Conservation (phyloP, 202 grass and related monocot species). For the Sporobolus alterniflorus region DNA sequence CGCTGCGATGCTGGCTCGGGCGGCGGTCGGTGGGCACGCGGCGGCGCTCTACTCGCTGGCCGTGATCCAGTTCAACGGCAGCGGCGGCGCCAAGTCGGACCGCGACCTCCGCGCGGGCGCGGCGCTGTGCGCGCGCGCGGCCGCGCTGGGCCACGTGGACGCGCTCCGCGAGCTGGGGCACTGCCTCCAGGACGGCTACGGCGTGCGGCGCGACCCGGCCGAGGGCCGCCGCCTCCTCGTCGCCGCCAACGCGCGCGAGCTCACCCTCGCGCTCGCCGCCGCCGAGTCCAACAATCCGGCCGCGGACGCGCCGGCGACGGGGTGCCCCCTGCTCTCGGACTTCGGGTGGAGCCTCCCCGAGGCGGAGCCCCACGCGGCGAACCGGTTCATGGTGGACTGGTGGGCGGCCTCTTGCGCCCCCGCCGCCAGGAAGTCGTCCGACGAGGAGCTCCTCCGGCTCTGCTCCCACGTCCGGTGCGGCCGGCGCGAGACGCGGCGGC, state of each 20-base stretch:
- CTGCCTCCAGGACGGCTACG: slow-evolving; percentile 98
- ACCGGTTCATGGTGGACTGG: slow-evolving; percentile 85
- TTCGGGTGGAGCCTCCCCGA: slow-evolving; percentile 62
- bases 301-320: neutral
- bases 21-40: slow-evolving; percentile 73
- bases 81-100: slow-evolving; percentile 77
- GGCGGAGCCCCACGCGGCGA: slow-evolving; percentile 67
- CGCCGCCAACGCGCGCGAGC: slow-evolving; percentile 71
- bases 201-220: slow-evolving; percentile 62
- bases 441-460: slow-evolving; percentile 53
- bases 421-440: too few species aligned
- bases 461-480: slow-evolving; percentile 84
- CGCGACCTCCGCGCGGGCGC: slow-evolving; percentile 77
- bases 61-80: slow-evolving; percentile 92
- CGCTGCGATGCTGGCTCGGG: slow-evolving; percentile 70
- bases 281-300: neutral
- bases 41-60: slow-evolving; percentile 84
- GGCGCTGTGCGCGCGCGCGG: slow-evolving; percentile 79
- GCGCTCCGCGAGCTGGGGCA: slow-evolving; percentile 92
- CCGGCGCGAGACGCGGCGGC: slow-evolving; percentile 78
- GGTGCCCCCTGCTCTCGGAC: slow-evolving; percentile 45
- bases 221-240: slow-evolving; percentile 79
- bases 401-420: too few species aligned
- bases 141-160: slow-evolving; percentile 75
- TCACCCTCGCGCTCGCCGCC: slow-evolving; percentile 48